phyloP scores from a whole-genome alignment of 2,329 filamentous ascomycete genomes.

The Falciphora oryzae region DNA sequence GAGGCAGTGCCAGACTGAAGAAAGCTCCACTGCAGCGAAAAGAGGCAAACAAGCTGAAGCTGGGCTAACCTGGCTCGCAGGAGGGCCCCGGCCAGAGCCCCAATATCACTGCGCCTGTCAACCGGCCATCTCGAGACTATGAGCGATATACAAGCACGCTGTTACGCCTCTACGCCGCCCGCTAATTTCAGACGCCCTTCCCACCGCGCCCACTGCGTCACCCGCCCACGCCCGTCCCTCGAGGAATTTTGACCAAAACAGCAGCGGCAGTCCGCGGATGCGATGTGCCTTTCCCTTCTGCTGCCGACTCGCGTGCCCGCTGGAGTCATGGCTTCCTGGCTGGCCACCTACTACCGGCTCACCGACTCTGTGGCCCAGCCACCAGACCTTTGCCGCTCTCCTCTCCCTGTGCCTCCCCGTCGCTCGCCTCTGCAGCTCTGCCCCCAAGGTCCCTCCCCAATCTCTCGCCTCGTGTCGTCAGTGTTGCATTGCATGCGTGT shows the following conservation, averaged over 20 bases:
- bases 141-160: constrained; percentile 2
- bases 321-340: not conserved
- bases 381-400: too few relatives aligned
- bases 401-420: not conserved
- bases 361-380: too few relatives aligned
- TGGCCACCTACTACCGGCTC: not conserved
- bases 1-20: not conserved
- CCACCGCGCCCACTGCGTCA: not conserved
- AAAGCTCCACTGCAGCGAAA: not conserved
- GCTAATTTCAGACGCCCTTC: not conserved
- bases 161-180: not conserved
- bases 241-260: not conserved
- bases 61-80: not conserved
- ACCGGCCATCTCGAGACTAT: not conserved
- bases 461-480: not conserved
- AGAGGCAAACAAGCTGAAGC: not conserved
- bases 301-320: not conserved
- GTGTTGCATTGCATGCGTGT: not conserved
- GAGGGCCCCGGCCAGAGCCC: not conserved
- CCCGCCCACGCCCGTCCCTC: too few relatives aligned
- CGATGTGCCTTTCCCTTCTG: not conserved
- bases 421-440: not conserved
- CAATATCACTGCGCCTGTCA: not conserved
- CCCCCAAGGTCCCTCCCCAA: not conserved
- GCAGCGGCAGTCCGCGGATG: not conserved